Percentiles rank a stretch among this genome's conserved stretches.
Evolutionary conservation across 495 filamentous ascomycete species (phyloP).

Genomic region (Penicillium silybi): DNA sequence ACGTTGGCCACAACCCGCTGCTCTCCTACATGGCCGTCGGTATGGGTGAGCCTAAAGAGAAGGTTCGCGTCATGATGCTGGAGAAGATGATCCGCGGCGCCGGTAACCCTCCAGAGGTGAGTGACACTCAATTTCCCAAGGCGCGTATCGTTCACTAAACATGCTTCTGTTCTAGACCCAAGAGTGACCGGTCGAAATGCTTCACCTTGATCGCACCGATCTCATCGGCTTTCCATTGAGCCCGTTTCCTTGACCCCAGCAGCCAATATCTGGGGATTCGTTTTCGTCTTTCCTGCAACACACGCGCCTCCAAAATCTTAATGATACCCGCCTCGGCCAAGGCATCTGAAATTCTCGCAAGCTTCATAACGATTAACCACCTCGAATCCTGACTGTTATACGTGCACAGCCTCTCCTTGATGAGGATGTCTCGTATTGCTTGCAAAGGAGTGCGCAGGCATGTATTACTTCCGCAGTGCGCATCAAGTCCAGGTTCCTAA

Average conservation of each 20-base stretch:
- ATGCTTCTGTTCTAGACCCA: constrained; percentile 17
- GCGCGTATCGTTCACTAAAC: constrained; percentile 5
- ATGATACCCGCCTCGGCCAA: background rate
- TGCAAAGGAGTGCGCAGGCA: background rate
- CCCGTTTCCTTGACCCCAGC: background rate
- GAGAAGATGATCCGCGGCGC: constrained; percentile 93
- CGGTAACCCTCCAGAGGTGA: constrained; percentile 73
- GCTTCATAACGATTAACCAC: background rate
- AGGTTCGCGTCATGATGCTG: constrained; percentile 71
- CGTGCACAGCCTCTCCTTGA: background rate
- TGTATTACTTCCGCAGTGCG: background rate
- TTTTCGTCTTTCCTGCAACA: background rate
- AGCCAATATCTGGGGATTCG: background rate
- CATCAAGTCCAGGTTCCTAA: background rate
- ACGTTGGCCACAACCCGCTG: constrained; percentile 85
- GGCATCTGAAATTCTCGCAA: background rate
- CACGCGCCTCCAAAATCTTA: background rate
- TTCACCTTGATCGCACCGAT: background rate
- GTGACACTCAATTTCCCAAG: background rate
- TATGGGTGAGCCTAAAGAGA: constrained; percentile 77
- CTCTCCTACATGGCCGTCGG: constrained; percentile 88
- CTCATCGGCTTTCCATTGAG: background rate
- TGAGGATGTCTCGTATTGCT: background rate
- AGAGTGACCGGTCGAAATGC: constrained; percentile 6
- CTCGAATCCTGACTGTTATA: background rate